Percentiles rank a stretch among this genome's conserved stretches.
phyloP scores from a whole-genome alignment of 805 yeast species.

The Isabelozyma rhagii region DNA sequence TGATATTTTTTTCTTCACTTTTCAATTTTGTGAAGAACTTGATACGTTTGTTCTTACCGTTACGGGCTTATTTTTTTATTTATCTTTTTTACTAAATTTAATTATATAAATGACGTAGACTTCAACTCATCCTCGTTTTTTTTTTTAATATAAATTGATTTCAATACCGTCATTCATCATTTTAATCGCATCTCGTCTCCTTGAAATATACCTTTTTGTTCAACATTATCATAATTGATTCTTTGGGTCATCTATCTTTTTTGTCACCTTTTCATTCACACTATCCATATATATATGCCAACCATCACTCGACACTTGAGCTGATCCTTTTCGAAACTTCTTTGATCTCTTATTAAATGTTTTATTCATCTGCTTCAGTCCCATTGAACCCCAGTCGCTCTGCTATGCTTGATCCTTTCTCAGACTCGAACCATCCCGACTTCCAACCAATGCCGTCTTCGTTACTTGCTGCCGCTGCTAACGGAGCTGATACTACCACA shows the following conservation, averaged over 20 bases:
- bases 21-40: neutral
- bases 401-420: slow-evolving; percentile 14
- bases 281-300: neutral
- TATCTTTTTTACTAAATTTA: neutral
- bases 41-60: neutral
- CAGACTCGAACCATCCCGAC: slow-evolving; percentile 10
- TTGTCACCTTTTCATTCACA: too few relatives aligned
- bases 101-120: slow-evolving; percentile 5
- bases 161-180: neutral
- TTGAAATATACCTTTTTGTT: neutral
- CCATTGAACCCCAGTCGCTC: slow-evolving; percentile 7
- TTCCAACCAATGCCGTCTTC: slow-evolving; percentile 5
- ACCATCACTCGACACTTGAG: neutral
- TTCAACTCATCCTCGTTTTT: neutral
- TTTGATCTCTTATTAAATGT: slow-evolving; percentile 3
- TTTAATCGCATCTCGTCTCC: neutral
- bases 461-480: neutral
- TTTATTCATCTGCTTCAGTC: slow-evolving; percentile 7
- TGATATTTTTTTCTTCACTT: neutral
- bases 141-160: neutral
- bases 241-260: neutral
- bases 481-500: slow-evolving; percentile 1
- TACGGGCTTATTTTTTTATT: neutral
- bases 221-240: neutral
- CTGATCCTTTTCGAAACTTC: too few relatives aligned